Percentiles rank a stretch among this genome's conserved stretches.
Conservation (phyloP, 75 land plant genomes). For the Larix kaempferi region DNA sequence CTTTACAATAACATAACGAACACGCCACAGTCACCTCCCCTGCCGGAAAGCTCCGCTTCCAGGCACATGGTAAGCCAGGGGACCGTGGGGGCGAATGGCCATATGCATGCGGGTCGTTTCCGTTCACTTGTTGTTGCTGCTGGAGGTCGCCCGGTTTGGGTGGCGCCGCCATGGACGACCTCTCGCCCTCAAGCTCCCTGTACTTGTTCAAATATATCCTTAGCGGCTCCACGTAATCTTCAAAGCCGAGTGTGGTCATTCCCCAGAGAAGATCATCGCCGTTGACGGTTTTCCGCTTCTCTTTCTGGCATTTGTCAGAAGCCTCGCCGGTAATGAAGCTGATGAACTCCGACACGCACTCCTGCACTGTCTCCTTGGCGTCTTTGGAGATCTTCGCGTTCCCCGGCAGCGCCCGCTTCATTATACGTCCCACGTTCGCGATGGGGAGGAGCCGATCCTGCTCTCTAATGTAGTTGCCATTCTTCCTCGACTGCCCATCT, state of each 20-base stretch:
- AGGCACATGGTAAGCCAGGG: too few relatives aligned
- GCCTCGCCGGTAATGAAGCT: constrained; percentile 82
- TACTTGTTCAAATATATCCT: constrained; percentile 73
- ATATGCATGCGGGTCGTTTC: too few relatives aligned
- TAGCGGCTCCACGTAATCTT: constrained; percentile 76
- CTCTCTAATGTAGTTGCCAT: constrained; percentile 13
- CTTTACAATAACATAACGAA: too few relatives aligned
- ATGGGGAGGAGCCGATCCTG: constrained; percentile 77
- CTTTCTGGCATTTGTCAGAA: constrained; percentile 73
- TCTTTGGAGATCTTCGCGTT: constrained; percentile 80
- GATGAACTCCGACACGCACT: constrained; percentile 85
- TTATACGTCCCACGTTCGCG: constrained; percentile 73
- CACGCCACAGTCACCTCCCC: too few relatives aligned
- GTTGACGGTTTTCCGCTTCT: constrained; percentile 75
- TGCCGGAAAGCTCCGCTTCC: too few relatives aligned
- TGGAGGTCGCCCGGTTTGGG: too few relatives aligned
- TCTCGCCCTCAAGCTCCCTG: constrained; percentile 46
- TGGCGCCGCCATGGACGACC: too few relatives aligned
- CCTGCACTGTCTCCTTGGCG: constrained; percentile 82
- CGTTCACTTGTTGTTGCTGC: too few relatives aligned
- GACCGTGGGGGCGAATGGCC: too few relatives aligned
- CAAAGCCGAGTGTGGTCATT: constrained; percentile 77
- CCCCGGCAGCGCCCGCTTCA: constrained; percentile 71
- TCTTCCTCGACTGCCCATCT: too few relatives aligned
- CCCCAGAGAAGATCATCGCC: constrained; percentile 84